These are phyloP conservation scores for Myotisia sp. DNA, from an alignment of 2,329 filamentous ascomycete species.

Conservation along the genomic window DNA sequence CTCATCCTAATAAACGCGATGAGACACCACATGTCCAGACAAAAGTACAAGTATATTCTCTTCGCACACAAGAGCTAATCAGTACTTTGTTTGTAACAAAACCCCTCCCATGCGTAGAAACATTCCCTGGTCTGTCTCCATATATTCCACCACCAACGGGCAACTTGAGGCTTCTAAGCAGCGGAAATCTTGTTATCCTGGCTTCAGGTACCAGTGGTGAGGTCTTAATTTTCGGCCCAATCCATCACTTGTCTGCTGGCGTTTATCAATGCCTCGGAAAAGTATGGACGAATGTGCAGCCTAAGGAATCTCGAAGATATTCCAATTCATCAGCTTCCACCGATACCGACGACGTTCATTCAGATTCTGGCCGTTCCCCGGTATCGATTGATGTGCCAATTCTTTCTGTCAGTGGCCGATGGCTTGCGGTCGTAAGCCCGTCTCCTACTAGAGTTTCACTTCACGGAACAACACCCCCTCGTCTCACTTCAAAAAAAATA, in stretches of 20 bases:
- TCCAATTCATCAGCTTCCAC: constrained; percentile 34
- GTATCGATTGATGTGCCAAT: constrained; percentile 25
- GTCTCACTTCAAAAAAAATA: constrained; percentile 22
- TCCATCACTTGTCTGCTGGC: constrained; percentile 12
- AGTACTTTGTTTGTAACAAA: constrained; percentile 60
- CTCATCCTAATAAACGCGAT: constrained; percentile 17
- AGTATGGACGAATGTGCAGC: constrained; percentile 76
- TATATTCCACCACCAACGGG: constrained; percentile 56
- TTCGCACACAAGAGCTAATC: constrained; percentile 58
- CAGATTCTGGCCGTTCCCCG: constrained; percentile 22
- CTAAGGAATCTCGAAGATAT: constrained; percentile 28
- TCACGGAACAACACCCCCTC: constrained; percentile 27
- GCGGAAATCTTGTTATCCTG: constrained; percentile 56
- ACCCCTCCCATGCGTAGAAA: constrained; percentile 46
- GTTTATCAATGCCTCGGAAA: constrained; percentile 63
- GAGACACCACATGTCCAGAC: constrained; percentile 53
- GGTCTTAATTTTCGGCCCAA: constrained; percentile 57
- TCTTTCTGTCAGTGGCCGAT: constrained; percentile 32
- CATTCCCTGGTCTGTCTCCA: constrained; percentile 45
- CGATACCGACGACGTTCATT: constrained; percentile 29
- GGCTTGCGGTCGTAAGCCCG: constrained; percentile 34
- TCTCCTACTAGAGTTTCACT: constrained; percentile 24
- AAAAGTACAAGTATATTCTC: constrained; percentile 74
- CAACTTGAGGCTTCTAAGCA: constrained; percentile 58
- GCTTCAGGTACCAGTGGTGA: constrained; percentile 76